phyloP scores from a whole-genome alignment of 2,329 filamentous ascomycete genomes.

The Decorospora gaudefroyi region DNA sequence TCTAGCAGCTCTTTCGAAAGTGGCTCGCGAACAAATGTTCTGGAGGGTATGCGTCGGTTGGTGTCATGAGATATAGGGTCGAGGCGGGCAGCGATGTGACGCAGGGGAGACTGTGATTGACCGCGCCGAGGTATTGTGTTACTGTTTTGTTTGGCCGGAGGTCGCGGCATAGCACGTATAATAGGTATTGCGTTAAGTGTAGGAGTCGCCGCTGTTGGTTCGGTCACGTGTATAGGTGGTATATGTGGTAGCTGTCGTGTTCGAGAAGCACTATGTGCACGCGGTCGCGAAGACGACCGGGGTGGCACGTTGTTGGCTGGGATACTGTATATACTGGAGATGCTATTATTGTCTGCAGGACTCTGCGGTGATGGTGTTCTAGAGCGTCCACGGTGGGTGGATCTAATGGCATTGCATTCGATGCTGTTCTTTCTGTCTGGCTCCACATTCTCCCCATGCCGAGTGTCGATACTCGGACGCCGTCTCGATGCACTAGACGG shows the following conservation, averaged over 20 bases:
- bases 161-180: conserved; percentile 27
- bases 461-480: conserved; percentile 38
- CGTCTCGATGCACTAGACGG: conserved; percentile 38
- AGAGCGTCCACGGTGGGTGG: conserved; percentile 32
- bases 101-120: conserved; percentile 56
- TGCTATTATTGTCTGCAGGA: conserved; percentile 45
- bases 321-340: conserved; percentile 53
- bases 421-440: conserved; percentile 36
- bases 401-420: conserved; percentile 36
- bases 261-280: conserved; percentile 32
- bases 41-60: conserved; percentile 51
- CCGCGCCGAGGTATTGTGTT: conserved; percentile 53
- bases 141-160: conserved; percentile 32
- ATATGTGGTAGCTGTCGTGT: conserved; percentile 23
- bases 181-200: conserved; percentile 13
- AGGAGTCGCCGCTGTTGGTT: conserved; percentile 20
- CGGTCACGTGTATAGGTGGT: conserved; percentile 22
- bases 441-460: conserved; percentile 36
- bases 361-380: conserved; percentile 43
- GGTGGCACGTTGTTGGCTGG: conserved; percentile 52
- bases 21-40: conserved; percentile 55
- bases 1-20: conserved; percentile 56
- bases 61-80: conserved; percentile 52
- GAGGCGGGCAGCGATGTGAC: conserved; percentile 48
- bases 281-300: conserved; percentile 52